Conservation (phyloP, 805 yeast species). For the Blastobotrys peoriensis region DNA sequence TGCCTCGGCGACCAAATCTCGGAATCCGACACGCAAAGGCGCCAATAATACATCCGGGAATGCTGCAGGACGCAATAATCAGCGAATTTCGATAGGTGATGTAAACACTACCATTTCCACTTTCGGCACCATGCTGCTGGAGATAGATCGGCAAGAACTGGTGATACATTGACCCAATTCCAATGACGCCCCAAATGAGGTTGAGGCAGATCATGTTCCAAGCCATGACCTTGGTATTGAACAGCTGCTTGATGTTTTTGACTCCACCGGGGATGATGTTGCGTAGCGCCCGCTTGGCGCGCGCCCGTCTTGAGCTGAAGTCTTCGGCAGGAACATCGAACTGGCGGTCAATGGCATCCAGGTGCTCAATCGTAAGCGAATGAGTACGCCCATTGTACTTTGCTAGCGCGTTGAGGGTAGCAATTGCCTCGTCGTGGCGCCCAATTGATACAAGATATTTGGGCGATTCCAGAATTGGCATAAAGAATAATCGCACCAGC, state of each 20-base stretch:
- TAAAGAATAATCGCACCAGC: conserved; percentile 39
- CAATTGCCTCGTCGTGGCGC: conserved; percentile 42
- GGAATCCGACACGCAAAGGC: not conserved
- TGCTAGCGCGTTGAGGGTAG: conserved; percentile 41
- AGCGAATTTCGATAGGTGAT: conserved; percentile 7
- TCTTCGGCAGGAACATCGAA: conserved; percentile 40
- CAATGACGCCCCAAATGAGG: conserved; percentile 49
- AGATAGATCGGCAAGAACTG: conserved; percentile 48
- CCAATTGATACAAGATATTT: conserved; percentile 45
- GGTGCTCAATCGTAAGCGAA: conserved; percentile 40
- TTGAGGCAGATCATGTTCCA: conserved; percentile 39
- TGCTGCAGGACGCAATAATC: conserved; percentile 7
- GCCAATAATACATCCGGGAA: conserved; percentile 8
- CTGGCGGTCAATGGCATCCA: conserved; percentile 24
- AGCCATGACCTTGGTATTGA: conserved; percentile 37
- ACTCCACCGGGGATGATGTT: conserved; percentile 8
- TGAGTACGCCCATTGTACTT: conserved; percentile 36
- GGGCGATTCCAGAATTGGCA: conserved; percentile 48
- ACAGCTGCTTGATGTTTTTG: conserved; percentile 39
- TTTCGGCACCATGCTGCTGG: not conserved
- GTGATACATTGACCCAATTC: conserved; percentile 47
- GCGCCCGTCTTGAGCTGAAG: conserved; percentile 25
- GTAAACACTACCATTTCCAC: conserved; percentile 5
- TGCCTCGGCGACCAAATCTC: conserved; percentile 5
- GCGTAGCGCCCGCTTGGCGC: conserved; percentile 26